Evolutionary conservation across 116 monocot genomes (phyloP).

Genomic region (Iris pallida): DNA sequence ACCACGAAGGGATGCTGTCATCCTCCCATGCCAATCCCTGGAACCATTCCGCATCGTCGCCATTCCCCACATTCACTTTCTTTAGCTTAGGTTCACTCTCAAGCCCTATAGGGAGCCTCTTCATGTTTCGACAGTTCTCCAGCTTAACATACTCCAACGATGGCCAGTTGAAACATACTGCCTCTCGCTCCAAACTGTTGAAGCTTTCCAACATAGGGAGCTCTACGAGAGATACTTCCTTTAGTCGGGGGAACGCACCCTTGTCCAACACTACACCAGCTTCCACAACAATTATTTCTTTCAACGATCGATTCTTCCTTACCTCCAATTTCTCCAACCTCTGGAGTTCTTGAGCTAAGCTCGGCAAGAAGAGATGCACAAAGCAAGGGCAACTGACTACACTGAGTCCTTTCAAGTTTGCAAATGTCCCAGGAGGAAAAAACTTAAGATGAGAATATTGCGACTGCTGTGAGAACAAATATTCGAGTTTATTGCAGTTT

Average conservation of each 20-base stretch:
- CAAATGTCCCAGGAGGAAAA: neutral
- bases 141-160: constrained; percentile 14
- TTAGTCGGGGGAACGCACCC: constrained; percentile 12
- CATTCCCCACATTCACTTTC: constrained; percentile 5
- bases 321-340: constrained; percentile 14
- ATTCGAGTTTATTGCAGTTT: neutral
- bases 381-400: constrained; percentile 4
- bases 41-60: constrained; percentile 18
- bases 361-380: constrained; percentile 17
- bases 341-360: constrained; percentile 13
- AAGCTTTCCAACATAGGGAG: constrained; percentile 5
- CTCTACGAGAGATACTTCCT: neutral
- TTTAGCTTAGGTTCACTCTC: constrained; percentile 3
- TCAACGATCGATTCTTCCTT: constrained; percentile 1
- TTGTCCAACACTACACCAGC: constrained; percentile 4
- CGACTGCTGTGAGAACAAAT: constrained; percentile 1
- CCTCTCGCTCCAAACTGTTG: neutral
- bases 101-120: neutral
- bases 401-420: constrained; percentile 9
- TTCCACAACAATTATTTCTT: constrained; percentile 11
- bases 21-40: constrained; percentile 12
- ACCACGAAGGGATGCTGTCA: constrained; percentile 10
- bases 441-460: neutral
- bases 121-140: constrained; percentile 4
- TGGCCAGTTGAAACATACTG: constrained; percentile 8